Conservation (phyloP, 441 rosid species). For the Euphorbia celastroides region DNA sequence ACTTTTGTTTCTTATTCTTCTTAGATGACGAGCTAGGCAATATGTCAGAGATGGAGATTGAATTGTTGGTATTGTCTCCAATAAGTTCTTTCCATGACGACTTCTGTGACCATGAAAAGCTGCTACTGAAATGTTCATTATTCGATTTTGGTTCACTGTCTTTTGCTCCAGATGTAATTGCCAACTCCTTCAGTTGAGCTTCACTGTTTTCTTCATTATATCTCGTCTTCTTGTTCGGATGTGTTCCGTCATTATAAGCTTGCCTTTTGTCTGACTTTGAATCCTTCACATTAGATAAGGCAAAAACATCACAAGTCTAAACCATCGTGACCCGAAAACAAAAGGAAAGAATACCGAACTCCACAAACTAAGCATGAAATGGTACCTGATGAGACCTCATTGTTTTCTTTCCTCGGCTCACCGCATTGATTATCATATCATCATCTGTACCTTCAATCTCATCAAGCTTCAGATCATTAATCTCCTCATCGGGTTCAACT, state of each 20-base stretch:
- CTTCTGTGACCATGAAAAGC: slow-evolving; percentile 52
- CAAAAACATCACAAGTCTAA: slow-evolving; percentile 15
- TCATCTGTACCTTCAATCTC: slow-evolving; percentile 35
- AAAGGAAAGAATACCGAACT: neutral
- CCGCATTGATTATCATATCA: slow-evolving; percentile 49
- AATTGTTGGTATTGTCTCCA: slow-evolving; percentile 32
- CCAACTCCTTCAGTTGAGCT: slow-evolving; percentile 24
- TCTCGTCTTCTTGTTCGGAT: slow-evolving; percentile 23
- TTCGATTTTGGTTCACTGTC: slow-evolving; percentile 19
- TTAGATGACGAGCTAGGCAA: slow-evolving; percentile 29
- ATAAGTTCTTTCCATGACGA: slow-evolving; percentile 70
- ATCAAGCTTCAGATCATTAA: slow-evolving; percentile 18
- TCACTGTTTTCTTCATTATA: slow-evolving; percentile 24
- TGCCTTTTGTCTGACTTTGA: slow-evolving; percentile 22
- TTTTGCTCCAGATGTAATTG: slow-evolving; percentile 16
- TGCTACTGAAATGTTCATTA: slow-evolving; percentile 23
- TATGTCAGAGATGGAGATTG: slow-evolving; percentile 44
- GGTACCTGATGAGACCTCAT: slow-evolving; percentile 40
- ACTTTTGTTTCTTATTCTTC: slow-evolving; percentile 21
- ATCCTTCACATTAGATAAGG: slow-evolving; percentile 37
- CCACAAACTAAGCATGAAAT: neutral
- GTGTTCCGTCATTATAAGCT: slow-evolving; percentile 25
- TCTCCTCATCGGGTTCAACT: slow-evolving; percentile 7
- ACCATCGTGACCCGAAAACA: neutral
- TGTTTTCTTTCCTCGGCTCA: slow-evolving; percentile 15